phyloP scores from a whole-genome alignment of 805 yeast genomes.

The Saccharomycopsis sp. region DNA sequence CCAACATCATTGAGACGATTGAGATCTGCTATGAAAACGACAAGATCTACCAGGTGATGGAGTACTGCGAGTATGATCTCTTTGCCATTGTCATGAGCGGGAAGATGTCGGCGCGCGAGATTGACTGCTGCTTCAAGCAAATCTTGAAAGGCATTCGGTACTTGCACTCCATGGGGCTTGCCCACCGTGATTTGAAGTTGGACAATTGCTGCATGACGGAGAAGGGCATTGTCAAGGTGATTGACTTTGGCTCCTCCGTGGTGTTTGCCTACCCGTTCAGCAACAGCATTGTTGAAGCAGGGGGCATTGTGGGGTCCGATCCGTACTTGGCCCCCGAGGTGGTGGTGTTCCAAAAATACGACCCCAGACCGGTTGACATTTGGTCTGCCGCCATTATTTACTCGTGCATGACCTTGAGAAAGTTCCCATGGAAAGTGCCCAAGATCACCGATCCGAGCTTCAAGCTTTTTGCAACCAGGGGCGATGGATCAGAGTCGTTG shows the following conservation, averaged over 20 bases:
- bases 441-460: constrained; percentile 73
- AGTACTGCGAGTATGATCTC: constrained; percentile 85
- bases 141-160: constrained; percentile 73
- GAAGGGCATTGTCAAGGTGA: constrained; percentile 79
- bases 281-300: constrained; percentile 61
- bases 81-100: constrained; percentile 94
- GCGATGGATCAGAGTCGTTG: constrained; percentile 52
- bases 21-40: constrained; percentile 87
- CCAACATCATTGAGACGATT: constrained; percentile 83
- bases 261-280: constrained; percentile 84
- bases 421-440: constrained; percentile 94
- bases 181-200: constrained; percentile 84
- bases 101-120: constrained; percentile 71
- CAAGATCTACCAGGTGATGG: constrained; percentile 85
- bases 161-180: constrained; percentile 74
- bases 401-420: constrained; percentile 85
- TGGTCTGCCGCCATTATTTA: constrained; percentile 90
- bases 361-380: constrained; percentile 87
- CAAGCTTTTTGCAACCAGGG: constrained; percentile 70
- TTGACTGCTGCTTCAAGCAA: constrained; percentile 85
- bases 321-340: constrained; percentile 92
- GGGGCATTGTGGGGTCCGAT: constrained; percentile 82
- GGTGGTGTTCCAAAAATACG: constrained; percentile 70
- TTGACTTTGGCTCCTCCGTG: constrained; percentile 91
- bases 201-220: constrained; percentile 85